Conservation (phyloP, 2,329 filamentous ascomycete species). For the Diaporthe vaccinii region DNA sequence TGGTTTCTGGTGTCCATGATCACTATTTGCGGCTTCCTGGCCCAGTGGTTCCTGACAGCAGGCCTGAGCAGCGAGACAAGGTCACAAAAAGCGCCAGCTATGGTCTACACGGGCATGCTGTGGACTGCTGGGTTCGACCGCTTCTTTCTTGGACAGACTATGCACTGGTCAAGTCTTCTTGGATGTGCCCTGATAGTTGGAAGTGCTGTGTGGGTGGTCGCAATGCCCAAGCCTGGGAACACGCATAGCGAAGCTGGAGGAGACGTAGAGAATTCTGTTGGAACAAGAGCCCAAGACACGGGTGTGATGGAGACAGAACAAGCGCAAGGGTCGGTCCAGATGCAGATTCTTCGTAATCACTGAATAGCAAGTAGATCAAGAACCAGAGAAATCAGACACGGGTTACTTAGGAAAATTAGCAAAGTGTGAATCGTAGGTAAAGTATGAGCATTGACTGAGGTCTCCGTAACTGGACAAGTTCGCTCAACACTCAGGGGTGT, state of each 20-base stretch:
- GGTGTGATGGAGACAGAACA: slow-evolving; percentile 54
- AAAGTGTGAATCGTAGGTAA: too few relatives aligned
- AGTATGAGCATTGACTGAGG: not conserved
- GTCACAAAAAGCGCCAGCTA: slow-evolving; percentile 69
- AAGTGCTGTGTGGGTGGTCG: slow-evolving; percentile 64
- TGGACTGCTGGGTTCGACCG: slow-evolving; percentile 62
- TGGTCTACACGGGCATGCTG: slow-evolving; percentile 71
- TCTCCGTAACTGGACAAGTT: not conserved
- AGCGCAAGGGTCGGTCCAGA: slow-evolving; percentile 45
- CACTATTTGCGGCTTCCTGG: slow-evolving; percentile 71
- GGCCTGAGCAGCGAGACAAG: slow-evolving; percentile 79
- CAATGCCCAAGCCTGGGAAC: slow-evolving; percentile 57
- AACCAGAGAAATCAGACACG: not conserved
- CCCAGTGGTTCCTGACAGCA: slow-evolving; percentile 84
- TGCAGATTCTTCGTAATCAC: not conserved
- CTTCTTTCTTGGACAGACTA: slow-evolving; percentile 65
- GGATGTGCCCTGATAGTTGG: slow-evolving; percentile 68
- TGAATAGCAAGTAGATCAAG: not conserved
- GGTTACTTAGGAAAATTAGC: not conserved
- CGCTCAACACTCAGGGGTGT: not conserved
- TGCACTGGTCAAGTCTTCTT: slow-evolving; percentile 62
- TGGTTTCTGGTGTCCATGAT: slow-evolving; percentile 79
- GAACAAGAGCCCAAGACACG: slow-evolving; percentile 50
- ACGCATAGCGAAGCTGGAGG: slow-evolving; percentile 51
- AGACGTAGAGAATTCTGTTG: slow-evolving; percentile 50